Evolutionary conservation across 2,329 filamentous ascomycete genomes (phyloP).

Genomic region (Cadophora sp.): DNA sequence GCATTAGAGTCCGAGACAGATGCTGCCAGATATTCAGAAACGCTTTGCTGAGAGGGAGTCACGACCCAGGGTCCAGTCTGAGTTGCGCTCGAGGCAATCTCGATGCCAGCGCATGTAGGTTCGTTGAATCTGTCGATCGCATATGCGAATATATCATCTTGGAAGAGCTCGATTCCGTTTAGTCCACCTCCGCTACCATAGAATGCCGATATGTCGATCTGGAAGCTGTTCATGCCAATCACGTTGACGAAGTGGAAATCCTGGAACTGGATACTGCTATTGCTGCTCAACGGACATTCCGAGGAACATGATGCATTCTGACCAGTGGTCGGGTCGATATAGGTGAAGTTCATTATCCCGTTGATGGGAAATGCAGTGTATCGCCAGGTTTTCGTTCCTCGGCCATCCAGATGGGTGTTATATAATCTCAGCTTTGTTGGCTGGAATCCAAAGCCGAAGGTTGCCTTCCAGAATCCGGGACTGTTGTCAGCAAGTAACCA

Average conservation of each 20-base stretch:
- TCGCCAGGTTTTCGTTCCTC: slow-evolving; percentile 87
- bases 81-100: slow-evolving; percentile 70
- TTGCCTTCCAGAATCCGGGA: slow-evolving; percentile 82
- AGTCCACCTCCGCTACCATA: slow-evolving; percentile 87
- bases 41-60: slow-evolving; percentile 71
- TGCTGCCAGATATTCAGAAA: slow-evolving; percentile 78
- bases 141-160: slow-evolving; percentile 85
- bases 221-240: slow-evolving; percentile 87
- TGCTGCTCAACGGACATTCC: slow-evolving; percentile 81
- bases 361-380: slow-evolving; percentile 85
- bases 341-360: slow-evolving; percentile 96
- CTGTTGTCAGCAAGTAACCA: slow-evolving; percentile 82
- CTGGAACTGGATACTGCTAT: slow-evolving; percentile 71
- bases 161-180: slow-evolving; percentile 84
- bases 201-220: slow-evolving; percentile 84
- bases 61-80: slow-evolving; percentile 76
- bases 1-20: slow-evolving; percentile 64
- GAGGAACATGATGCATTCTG: slow-evolving; percentile 76
- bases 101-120: slow-evolving; percentile 74
- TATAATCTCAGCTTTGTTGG: slow-evolving; percentile 87
- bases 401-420: slow-evolving; percentile 84
- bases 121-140: slow-evolving; percentile 90
- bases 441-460: slow-evolving; percentile 82
- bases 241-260: slow-evolving; percentile 91
- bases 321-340: slow-evolving; percentile 76